A percentile compares a stretch with the other conserved stretches of the same genome.
phyloP scores from a whole-genome alignment of 78 protist species.

The Reticulomyxa filosa region DNA sequence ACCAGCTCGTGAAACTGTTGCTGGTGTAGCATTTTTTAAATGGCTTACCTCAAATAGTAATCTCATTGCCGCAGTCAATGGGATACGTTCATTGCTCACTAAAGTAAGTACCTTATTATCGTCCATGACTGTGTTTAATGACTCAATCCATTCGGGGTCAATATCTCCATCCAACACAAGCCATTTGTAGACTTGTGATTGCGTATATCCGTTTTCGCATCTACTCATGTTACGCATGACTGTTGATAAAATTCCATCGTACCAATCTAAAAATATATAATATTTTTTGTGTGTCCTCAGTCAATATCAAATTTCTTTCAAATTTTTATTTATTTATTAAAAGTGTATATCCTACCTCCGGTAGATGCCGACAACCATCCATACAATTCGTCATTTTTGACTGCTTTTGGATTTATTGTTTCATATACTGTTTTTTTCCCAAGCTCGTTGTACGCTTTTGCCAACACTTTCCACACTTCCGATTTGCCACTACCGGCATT shows the following conservation, averaged over 20 bases:
- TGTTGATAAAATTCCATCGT: slow-evolving; percentile 40
- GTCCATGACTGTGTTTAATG: slow-evolving; percentile 76
- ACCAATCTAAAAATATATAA: too few species aligned
- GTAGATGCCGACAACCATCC: slow-evolving; percentile 45
- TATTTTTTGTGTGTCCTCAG: too few species aligned
- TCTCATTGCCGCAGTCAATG: slow-evolving; percentile 49
- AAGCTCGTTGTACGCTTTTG: slow-evolving; percentile 10
- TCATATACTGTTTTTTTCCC: background rate
- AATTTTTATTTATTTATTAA: too few species aligned
- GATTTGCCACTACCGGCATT: slow-evolving; percentile 47
- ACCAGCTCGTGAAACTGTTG: slow-evolving; percentile 81
- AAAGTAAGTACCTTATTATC: slow-evolving; percentile 74
- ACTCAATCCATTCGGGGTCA: slow-evolving; percentile 69
- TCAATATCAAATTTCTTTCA: too few species aligned
- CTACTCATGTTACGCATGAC: slow-evolving; percentile 37
- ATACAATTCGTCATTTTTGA: slow-evolving; percentile 32
- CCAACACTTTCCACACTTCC: slow-evolving; percentile 22
- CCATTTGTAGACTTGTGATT: slow-evolving; percentile 31
- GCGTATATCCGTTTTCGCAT: background rate
- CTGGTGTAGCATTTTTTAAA: slow-evolving; percentile 57
- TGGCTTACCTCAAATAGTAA: slow-evolving; percentile 53
- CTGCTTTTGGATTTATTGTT: slow-evolving; percentile 47
- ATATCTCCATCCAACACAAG: slow-evolving; percentile 66
- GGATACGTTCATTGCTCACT: slow-evolving; percentile 67
- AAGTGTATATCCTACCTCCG: too few species aligned